Percentiles rank a stretch among this genome's conserved stretches.
phyloP scores from a whole-genome alignment of 2,329 filamentous ascomycete species.

The Macrophomina tecta region DNA sequence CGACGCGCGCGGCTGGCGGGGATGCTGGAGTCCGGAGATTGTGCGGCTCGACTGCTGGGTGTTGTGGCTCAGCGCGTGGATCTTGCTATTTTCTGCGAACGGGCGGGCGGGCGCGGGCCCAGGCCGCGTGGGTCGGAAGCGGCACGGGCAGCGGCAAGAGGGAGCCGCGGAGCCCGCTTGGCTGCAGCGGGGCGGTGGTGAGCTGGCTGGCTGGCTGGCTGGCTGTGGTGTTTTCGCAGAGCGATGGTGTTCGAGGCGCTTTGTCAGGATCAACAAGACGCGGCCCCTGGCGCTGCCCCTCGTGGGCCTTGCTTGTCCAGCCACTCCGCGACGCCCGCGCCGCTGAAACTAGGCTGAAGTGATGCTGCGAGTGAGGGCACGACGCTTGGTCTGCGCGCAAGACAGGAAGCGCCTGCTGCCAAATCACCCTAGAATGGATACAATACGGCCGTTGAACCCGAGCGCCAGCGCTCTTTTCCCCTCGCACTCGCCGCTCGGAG shows the following conservation, averaged over 20 bases:
- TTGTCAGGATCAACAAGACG: not conserved
- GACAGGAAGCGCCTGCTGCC: constrained; percentile 5
- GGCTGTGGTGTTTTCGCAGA: not conserved
- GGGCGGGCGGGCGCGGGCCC: not conserved
- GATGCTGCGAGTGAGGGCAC: not conserved
- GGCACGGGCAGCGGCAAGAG: constrained; percentile 1
- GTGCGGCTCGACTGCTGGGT: not conserved
- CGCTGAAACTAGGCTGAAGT: constrained; percentile 17
- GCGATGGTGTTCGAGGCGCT: not conserved
- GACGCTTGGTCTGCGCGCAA: constrained; percentile 13
- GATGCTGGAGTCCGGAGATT: constrained; percentile 3
- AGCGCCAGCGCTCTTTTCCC: not conserved
- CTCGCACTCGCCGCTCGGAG: not conserved
- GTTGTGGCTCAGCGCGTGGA: not conserved
- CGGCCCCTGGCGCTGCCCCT: constrained; percentile 10
- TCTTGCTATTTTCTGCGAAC: not conserved
- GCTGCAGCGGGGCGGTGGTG: constrained; percentile 13
- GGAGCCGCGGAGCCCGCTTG: not conserved
- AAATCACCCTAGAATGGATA: constrained; percentile 1
- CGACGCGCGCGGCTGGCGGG: constrained; percentile 8
- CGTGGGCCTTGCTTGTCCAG: constrained; percentile 8
- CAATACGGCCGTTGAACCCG: constrained; percentile 17
- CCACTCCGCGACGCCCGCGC: constrained; percentile 7
- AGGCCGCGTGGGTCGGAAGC: not conserved
- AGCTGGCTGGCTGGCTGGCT: not conserved